Evolutionary conservation across 176 grass and related monocot genomes (phyloP), one percentile per base, ranked within the genome.

Genomic region (Aegilops tauschii): DNA sequence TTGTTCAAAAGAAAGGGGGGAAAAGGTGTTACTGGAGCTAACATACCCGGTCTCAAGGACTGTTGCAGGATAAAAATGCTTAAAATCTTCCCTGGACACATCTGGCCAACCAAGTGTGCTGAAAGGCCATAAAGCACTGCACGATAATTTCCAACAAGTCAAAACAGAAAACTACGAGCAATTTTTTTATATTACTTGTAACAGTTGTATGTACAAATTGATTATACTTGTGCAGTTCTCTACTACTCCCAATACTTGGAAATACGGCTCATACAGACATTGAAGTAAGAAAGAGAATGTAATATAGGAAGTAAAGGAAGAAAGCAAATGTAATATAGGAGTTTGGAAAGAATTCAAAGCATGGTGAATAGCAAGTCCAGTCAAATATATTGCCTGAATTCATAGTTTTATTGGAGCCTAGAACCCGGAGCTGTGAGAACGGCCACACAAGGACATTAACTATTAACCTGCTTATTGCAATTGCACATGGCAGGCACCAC

Each of bases 51-150:
- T 96, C 72, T 98, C 96, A 45, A 98, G 92, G 82, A 96, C 87
- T 70, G 96, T 94, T 81, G 96, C 86, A 31, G 96, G 96, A 82
- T 94, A 98, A 88, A 98, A 98, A 58, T 88, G 87, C 84, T 94
- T 93, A 65, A 96, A 95, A 92, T 98, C 93, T 79, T 92, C 90
- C 72, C 42, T 88, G 73, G 90, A 95, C 83, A 73, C 65, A 88
- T 98, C 93, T 63, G 96, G 96, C 96, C 96, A 98, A 70, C 96
- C 96, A 84, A 98, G 96, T 21, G 96, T 98, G 82, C 96, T 98
- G 88, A 98, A 98, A 87, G 96, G 96, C 96, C 96, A 98, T 44
- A 98, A 81, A 59, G 92, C 90, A 90, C 96, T 98, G 82, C 82
- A 98, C 76, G 44, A 78, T 68, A 90, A 79, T 44, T 70, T 78